These are phyloP conservation scores for Leavenworthia alabamica DNA, from an alignment of 345 rosid genomes.

Conservation along the genomic window DNA sequence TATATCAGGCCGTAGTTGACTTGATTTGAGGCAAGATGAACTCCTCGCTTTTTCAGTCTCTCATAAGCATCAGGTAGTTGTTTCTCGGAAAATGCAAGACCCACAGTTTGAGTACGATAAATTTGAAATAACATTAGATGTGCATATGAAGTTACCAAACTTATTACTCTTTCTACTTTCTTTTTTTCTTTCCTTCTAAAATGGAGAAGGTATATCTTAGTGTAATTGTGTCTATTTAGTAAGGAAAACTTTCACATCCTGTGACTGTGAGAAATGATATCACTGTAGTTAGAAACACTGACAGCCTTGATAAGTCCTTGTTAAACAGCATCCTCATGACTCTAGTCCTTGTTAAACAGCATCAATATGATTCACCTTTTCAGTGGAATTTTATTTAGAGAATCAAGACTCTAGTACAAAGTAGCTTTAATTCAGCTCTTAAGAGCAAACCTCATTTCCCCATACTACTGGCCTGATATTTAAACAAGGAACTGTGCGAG, in stretches of 20 bases:
- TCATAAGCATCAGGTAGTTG: constrained; percentile 73
- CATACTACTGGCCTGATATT: constrained; percentile 89
- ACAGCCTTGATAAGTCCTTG: constrained; percentile 96
- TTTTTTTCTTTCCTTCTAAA: neutral
- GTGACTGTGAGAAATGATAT: constrained; percentile 34
- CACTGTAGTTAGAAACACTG: constrained; percentile 90
- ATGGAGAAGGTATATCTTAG: neutral
- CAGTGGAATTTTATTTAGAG: constrained; percentile 18
- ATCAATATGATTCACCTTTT: constrained; percentile 30
- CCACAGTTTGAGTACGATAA: neutral
- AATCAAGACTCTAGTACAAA: constrained; percentile 16
- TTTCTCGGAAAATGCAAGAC: constrained; percentile 40
- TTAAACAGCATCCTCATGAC: constrained; percentile 96
- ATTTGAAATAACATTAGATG: neutral
- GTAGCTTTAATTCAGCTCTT: constrained; percentile 19
- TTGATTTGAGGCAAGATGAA: constrained; percentile 92
- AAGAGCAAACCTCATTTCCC: constrained; percentile 82
- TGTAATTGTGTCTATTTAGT: neutral
- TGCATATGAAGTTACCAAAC: neutral
- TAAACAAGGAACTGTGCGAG: constrained; percentile 30
- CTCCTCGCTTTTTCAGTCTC: constrained; percentile 79
- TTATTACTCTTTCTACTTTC: neutral
- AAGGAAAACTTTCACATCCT: neutral
- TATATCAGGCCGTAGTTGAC: constrained; percentile 94
- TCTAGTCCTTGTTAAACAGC: constrained; percentile 97